A percentile compares a stretch with the other conserved stretches of the same genome.
Evolutionary conservation across 441 rosid species (phyloP).

Genomic region (Pelargonium exstipulatum): DNA sequence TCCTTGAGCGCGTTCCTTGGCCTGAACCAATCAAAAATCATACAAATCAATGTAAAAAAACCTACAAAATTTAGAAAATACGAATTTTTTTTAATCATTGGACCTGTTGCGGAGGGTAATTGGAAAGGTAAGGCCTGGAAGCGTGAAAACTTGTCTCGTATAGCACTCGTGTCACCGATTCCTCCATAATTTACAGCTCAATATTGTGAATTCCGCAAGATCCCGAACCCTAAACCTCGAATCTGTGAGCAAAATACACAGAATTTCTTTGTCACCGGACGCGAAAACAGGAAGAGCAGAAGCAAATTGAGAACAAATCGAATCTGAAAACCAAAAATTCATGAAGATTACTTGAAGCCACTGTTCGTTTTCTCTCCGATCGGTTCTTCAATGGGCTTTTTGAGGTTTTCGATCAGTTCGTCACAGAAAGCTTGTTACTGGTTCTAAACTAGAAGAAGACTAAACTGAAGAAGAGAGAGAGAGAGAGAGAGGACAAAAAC

Average conservation of each 20-base stretch:
- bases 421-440: background rate
- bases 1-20: constrained; percentile 37
- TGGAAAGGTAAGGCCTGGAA: constrained; percentile 48
- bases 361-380: background rate
- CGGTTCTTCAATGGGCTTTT: constrained; percentile 5
- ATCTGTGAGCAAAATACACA: background rate
- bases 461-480: background rate
- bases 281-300: background rate
- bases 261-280: background rate
- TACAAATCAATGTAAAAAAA: constrained; percentile 15
- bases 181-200: constrained; percentile 19
- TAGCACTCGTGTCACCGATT: constrained; percentile 34
- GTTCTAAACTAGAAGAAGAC: background rate
- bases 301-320: background rate
- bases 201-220: constrained; percentile 1
- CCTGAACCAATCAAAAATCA: constrained; percentile 31
- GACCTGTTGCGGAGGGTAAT: constrained; percentile 60
- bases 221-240: constrained; percentile 14
- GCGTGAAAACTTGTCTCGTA: constrained; percentile 71
- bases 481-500: background rate
- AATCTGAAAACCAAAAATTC: background rate
- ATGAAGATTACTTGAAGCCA: background rate
- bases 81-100: constrained; percentile 24
- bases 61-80: background rate
- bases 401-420: background rate